Percentiles rank a stretch among this genome's conserved stretches.
Conservation (phyloP, 306 rosid genomes). For the Cicer bijugum region DNA sequence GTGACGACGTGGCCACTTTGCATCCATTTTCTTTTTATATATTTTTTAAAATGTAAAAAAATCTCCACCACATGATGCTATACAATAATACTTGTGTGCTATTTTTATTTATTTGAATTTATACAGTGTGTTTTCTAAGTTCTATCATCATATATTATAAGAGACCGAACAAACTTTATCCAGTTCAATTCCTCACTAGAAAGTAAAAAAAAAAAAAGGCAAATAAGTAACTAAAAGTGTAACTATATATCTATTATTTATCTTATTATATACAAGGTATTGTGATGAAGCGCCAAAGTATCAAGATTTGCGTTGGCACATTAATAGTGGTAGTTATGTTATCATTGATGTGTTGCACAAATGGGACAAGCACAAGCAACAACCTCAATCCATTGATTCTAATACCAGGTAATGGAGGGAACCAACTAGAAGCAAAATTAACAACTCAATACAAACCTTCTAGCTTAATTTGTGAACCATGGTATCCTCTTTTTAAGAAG, state of each 20-base stretch:
- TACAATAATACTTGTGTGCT: too few relatives aligned
- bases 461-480: constrained; percentile 60
- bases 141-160: too few relatives aligned
- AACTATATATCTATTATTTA: too few relatives aligned
- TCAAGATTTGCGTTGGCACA: constrained; percentile 27
- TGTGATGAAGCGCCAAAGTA: constrained; percentile 41
- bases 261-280: too few relatives aligned
- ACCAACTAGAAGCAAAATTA: constrained; percentile 79
- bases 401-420: constrained; percentile 87
- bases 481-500: constrained; percentile 62
- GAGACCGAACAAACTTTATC: too few relatives aligned
- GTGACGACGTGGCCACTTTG: neutral
- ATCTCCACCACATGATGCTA: too few relatives aligned
- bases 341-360: constrained; percentile 45
- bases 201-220: too few relatives aligned
- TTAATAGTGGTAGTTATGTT: constrained; percentile 51
- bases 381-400: constrained; percentile 70
- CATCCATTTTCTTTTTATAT: neutral
- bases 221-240: too few relatives aligned
- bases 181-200: too few relatives aligned
- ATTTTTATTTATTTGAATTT: too few relatives aligned
- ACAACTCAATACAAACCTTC: constrained; percentile 61
- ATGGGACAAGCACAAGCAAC: constrained; percentile 43
- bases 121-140: too few relatives aligned
- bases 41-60: neutral